phyloP scores from a whole-genome alignment of 805 yeast species.

The Suhomyces sp. region DNA sequence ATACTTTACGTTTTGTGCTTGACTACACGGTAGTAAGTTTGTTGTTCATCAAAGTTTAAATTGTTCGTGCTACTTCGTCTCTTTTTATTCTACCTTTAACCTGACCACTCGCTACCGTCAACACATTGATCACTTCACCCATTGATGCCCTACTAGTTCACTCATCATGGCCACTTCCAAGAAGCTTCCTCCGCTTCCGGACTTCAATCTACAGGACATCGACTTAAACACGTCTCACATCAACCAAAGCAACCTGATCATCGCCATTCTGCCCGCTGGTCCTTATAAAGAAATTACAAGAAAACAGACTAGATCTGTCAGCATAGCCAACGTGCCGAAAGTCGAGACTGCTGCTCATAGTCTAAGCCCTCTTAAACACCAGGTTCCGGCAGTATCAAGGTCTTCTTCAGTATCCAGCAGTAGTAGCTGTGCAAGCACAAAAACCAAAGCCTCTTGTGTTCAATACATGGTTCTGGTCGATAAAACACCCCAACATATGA shows the following conservation, averaged over 20 bases:
- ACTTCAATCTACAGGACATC: not conserved
- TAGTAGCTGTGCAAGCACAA: constrained; percentile 4
- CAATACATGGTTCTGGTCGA: constrained; percentile 20
- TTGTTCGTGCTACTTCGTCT: not conserved
- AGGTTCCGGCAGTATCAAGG: constrained; percentile 9
- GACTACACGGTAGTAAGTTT: not conserved
- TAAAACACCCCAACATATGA: constrained; percentile 23
- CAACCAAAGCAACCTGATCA: not conserved
- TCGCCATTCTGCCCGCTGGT: not conserved
- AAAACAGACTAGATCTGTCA: too few relatives aligned
- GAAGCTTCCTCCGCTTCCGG: constrained; percentile 5
- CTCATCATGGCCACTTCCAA: constrained; percentile 3
- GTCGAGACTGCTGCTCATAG: not conserved
- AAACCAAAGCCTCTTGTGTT: constrained; percentile 1
- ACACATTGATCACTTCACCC: not conserved
- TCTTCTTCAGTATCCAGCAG: constrained; percentile 18
- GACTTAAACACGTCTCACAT: not conserved
- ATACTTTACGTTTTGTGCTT: not conserved
- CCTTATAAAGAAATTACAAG: not conserved
- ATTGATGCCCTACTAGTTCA: not conserved
- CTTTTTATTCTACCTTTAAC: not conserved
- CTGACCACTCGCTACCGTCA: not conserved
- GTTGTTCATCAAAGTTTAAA: not conserved
- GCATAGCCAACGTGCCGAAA: not conserved
- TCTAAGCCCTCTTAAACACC: constrained; percentile 17